Evolutionary conservation across 805 yeast species (phyloP), one percentile per base, ranked within the genome.

Genomic region (Pichia insulana): DNA sequence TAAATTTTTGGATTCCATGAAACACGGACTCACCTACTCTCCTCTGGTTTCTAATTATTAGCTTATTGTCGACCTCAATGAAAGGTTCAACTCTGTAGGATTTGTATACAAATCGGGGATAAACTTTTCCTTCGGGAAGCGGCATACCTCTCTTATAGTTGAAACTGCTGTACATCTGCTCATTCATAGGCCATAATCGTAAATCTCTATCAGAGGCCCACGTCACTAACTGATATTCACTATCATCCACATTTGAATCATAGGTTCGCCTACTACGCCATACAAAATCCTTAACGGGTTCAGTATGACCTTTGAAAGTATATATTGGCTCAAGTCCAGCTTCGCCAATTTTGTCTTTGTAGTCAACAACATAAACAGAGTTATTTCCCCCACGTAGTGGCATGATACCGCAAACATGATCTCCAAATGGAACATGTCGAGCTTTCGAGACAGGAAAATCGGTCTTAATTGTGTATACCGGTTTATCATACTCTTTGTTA

Each of bases 191-290:
- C 97, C 97, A 90, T 37, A 89, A 62, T 46, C 89, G 69, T 45
- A 92, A 65, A 56, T 86, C 95, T 50, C 80, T 76, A 57, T 92
- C 97, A 40, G 84, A 79, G 1, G 95, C 81, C 97, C 97, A 90
- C 0, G 97, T 86, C 1, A 92, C 90, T 39, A 92, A 61, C 59
- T 92, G 97, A 56, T 76, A 92, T 45, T 89, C 96, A 42, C 90
- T 68, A 63, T 85, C 87, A 50, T 79, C 80, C 12, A 73, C 53
- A 0, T 55, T 59, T 2, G 68, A 57, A 30, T 58, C 45, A 3
- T 67, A 58, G 1, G 70, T 58, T 43, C 78, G 74, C 30, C 87
- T 69, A 7, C 76, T 66, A 49, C 97, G 69, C 96, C 96, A 90
- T 1, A 88, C 65, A 55, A 90, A 88, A 56, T 92, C 97, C 32